Percentiles rank a stretch among this genome's conserved stretches.
Evolutionary conservation across 1,284 basidiomycete species (phyloP).

Genomic region (Pseudomicrostroma phylloplanum): DNA sequence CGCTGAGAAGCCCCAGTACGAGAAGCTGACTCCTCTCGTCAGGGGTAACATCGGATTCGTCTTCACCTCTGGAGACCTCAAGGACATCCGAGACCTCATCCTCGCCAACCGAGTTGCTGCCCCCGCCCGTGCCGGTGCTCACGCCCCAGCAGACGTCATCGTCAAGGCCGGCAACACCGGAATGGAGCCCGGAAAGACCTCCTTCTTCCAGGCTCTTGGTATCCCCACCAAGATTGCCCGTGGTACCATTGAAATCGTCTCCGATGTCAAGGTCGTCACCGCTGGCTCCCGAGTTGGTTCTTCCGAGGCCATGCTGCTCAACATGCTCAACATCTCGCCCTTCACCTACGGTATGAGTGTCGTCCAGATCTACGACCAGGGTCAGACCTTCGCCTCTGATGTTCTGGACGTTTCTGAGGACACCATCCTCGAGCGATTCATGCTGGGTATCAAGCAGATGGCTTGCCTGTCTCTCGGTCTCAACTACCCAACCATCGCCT

Average conservation of each 20-base stretch:
- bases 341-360: constrained; percentile 99
- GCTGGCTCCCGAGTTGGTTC: constrained; percentile 88
- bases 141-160: constrained; percentile 82
- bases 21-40: constrained; percentile 90
- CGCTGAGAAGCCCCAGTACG: constrained; percentile 82
- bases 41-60: constrained; percentile 99
- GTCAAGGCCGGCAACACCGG: constrained; percentile 96
- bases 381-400: constrained; percentile 63
- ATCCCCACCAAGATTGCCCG: constrained; percentile 99
- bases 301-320: constrained; percentile 94
- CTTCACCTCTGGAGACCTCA: constrained; percentile 87
- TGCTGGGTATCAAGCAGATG: constrained; percentile 87
- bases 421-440: constrained; percentile 82
- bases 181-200: constrained; percentile 74
- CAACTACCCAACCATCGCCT: constrained; percentile 92
- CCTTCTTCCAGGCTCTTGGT: constrained; percentile 99
- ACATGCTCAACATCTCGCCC: constrained; percentile 81
- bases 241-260: constrained; percentile 99
- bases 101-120: constrained; percentile 95
- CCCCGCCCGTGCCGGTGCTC: constrained; percentile 95
- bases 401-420: constrained; percentile 91
- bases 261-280: constrained; percentile 88
- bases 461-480: constrained; percentile 90
- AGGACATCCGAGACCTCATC: constrained; percentile 87
- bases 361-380: constrained; percentile 54